Evolutionary conservation across 768 basidiomycete genomes (phyloP).

Genomic region (Cytidiella melzeri): DNA sequence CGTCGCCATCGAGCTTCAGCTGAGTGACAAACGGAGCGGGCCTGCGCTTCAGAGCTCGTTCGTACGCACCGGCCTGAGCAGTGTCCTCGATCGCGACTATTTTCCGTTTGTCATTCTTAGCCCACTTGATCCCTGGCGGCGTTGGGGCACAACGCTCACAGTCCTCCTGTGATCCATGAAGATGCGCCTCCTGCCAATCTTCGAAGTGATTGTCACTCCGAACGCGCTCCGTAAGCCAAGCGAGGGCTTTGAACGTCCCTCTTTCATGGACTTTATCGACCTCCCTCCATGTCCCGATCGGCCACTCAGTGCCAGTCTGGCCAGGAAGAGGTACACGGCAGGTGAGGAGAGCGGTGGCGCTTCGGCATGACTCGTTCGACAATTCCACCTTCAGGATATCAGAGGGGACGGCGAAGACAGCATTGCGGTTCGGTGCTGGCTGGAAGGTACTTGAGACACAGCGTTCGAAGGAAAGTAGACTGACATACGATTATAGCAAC

Average conservation of each 20-base stretch:
- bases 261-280: constrained; percentile 87
- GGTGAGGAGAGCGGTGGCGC: constrained; percentile 73
- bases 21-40: constrained; percentile 86
- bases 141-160: constrained; percentile 83
- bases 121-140: constrained; percentile 74
- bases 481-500: constrained; percentile 48
- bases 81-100: constrained; percentile 76
- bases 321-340: constrained; percentile 68
- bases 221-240: constrained; percentile 85
- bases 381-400: constrained; percentile 44
- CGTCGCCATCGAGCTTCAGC: constrained; percentile 57
- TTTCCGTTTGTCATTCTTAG: constrained; percentile 49
- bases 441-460: constrained; percentile 20
- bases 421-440: constrained; percentile 49
- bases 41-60: constrained; percentile 79
- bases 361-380: constrained; percentile 57
- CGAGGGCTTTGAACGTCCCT: constrained; percentile 68
- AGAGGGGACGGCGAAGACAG: constrained; percentile 61
- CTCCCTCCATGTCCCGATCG: constrained; percentile 63
- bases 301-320: constrained; percentile 77
- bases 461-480: constrained; percentile 3
- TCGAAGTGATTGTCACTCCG: constrained; percentile 65
- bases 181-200: constrained; percentile 50
- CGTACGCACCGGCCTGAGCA: constrained; percentile 82
- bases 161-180: constrained; percentile 30